Conservation (phyloP, 23 red algal species). For the Agarophyton chilense region DNA sequence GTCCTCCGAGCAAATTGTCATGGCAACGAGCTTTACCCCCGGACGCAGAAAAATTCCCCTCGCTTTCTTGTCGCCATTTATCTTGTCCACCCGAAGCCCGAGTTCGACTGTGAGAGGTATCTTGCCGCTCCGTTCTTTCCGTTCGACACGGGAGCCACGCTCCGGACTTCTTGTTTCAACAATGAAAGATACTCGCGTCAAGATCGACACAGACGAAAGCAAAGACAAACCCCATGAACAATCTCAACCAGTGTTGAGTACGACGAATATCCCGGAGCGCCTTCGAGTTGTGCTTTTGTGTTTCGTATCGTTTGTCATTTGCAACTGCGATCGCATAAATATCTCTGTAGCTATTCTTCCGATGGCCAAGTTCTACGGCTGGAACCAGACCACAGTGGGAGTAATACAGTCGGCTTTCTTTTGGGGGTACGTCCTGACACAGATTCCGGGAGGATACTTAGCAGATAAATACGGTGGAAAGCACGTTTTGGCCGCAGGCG, state of each 20-base stretch:
- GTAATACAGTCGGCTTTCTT: constrained; percentile 95
- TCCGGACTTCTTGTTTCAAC: background rate
- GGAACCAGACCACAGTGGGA: constrained; percentile 90
- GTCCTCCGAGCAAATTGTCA: background rate
- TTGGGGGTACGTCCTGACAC: constrained; percentile 95
- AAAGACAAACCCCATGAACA: background rate
- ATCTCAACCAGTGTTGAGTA: background rate
- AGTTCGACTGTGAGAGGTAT: background rate
- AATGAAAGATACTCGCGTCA: background rate
- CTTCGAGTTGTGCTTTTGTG: constrained; percentile 78
- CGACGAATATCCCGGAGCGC: constrained; percentile 59
- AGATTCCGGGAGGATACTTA: constrained; percentile 94
- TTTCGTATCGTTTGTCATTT: constrained; percentile 95
- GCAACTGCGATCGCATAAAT: constrained; percentile 95
- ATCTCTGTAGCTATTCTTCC: constrained; percentile 97
- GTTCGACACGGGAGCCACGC: background rate
- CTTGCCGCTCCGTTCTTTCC: background rate
- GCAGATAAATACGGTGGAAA: constrained; percentile 91
- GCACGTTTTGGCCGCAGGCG: constrained; percentile 80
- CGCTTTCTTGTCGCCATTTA: background rate
- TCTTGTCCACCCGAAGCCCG: background rate
- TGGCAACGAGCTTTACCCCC: background rate
- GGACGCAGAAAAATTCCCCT: background rate
- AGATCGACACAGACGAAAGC: background rate
- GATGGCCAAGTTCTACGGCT: constrained; percentile 87